Evolutionary conservation across 2,329 filamentous ascomycete genomes (phyloP).

Genomic region (Tolypocladium capitatum): DNA sequence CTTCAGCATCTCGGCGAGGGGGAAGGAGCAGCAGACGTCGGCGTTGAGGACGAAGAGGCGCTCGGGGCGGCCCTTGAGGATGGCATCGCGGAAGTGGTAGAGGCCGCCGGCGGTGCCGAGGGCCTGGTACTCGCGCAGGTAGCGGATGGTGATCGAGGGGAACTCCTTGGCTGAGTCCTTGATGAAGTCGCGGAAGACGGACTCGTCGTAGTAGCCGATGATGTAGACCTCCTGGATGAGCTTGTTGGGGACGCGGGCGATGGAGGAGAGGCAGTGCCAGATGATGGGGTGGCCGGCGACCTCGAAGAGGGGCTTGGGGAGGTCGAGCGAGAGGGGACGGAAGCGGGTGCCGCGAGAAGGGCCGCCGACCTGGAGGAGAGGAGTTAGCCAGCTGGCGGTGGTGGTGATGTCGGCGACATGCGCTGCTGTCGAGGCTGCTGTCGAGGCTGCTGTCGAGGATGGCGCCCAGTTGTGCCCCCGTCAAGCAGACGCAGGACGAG

Average conservation of each 20-base stretch:
- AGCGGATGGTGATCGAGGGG: slow-evolving; percentile 74
- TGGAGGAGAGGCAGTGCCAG: slow-evolving; percentile 88
- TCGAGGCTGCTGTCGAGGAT: too few relatives aligned
- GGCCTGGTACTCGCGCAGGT: slow-evolving; percentile 94
- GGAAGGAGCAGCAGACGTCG: slow-evolving; percentile 98
- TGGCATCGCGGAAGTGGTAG: slow-evolving; percentile 98
- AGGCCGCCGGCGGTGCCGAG: slow-evolving; percentile 90
- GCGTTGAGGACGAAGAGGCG: slow-evolving; percentile 96
- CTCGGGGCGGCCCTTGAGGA: slow-evolving; percentile 89
- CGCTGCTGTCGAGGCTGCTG: too few relatives aligned
- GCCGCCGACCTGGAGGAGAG: slow-evolving; percentile 62
- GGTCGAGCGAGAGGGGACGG: slow-evolving; percentile 84
- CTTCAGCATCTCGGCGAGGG: slow-evolving; percentile 86
- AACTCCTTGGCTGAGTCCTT: slow-evolving; percentile 78
- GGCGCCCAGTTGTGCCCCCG: not conserved
- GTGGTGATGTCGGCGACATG: not conserved
- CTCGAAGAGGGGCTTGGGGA: slow-evolving; percentile 97
- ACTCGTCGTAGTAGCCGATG: slow-evolving; percentile 97
- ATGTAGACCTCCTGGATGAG: slow-evolving; percentile 88
- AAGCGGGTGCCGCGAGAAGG: slow-evolving; percentile 93
- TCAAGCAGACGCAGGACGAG: not conserved
- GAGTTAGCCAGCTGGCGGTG: slow-evolving; percentile 13
- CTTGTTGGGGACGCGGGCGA: slow-evolving; percentile 72
- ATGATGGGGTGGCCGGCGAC: slow-evolving; percentile 97
- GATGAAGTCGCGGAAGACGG: slow-evolving; percentile 95